phyloP scores from a whole-genome alignment of 495 filamentous ascomycete genomes.

The Aspergillus biplanus region DNA sequence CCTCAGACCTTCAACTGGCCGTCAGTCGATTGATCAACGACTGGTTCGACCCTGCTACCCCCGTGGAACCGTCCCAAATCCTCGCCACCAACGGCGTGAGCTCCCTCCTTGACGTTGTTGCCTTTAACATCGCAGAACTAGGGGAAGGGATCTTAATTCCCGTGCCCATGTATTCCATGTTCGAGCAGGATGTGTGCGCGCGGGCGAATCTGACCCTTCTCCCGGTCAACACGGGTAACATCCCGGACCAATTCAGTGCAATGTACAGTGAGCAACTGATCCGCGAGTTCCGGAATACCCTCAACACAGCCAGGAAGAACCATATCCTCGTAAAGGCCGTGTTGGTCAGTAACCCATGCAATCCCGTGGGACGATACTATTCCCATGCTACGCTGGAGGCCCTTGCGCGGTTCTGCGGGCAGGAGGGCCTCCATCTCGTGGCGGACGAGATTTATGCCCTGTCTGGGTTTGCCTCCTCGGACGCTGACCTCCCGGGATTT shows the following conservation, averaged over 20 bases:
- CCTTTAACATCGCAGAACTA: neutral
- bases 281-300: neutral
- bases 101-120: neutral
- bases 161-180: neutral
- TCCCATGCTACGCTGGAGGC: neutral
- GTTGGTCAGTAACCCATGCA: slow-evolving; percentile 9
- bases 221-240: neutral
- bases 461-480: neutral
- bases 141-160: neutral
- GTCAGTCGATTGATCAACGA: too few species aligned
- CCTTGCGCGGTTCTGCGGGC: neutral
- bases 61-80: too few species aligned
- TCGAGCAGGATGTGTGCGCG: neutral
- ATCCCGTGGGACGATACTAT: slow-evolving; percentile 6
- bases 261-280: neutral
- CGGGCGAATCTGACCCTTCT: neutral
- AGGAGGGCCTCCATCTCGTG: slow-evolving; percentile 5
- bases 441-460: slow-evolving; percentile 14
- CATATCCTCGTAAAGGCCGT: neutral
- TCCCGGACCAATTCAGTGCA: neutral
- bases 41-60: too few species aligned
- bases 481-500: too few species aligned
- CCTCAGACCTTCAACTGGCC: too few species aligned
- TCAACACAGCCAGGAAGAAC: neutral
- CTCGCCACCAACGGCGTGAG: neutral